These are phyloP conservation scores for Solanum rostratum DNA, from an alignment of 257 asterid species.

Conservation along the genomic window DNA sequence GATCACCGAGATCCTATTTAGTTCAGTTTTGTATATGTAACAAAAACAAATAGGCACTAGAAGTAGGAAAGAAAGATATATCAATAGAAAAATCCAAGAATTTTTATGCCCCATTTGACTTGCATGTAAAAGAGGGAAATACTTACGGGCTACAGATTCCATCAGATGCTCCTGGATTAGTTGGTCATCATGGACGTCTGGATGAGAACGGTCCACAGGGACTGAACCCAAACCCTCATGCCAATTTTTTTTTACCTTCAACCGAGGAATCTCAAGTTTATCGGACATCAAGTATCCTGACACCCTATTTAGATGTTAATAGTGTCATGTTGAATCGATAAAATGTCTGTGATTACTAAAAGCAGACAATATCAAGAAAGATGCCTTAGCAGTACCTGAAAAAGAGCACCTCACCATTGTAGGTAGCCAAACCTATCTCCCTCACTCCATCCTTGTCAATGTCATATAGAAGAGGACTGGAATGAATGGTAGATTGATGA, in stretches of 20 bases:
- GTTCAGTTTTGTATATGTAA: background rate
- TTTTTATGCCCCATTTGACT: background rate
- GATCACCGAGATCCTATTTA: background rate
- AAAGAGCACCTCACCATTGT: conserved; percentile 93
- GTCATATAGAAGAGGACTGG: conserved; percentile 89
- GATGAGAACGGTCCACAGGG: conserved; percentile 89
- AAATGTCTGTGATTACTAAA: background rate
- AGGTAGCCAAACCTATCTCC: conserved; percentile 94
- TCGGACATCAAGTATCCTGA: conserved; percentile 96
- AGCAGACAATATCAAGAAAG: background rate
- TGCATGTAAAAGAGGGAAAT: background rate
- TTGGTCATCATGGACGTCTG: conserved; percentile 85
- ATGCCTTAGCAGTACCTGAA: conserved; percentile 47
- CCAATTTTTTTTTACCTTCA: conserved; percentile 94
- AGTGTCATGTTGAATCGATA: background rate
- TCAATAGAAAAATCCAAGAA: background rate
- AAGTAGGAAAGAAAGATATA: background rate
- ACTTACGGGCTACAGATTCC: conserved; percentile 49
- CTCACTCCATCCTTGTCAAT: conserved; percentile 97
- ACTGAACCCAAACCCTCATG: conserved; percentile 74
- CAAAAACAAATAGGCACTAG: background rate
- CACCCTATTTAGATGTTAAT: conserved; percentile 31
- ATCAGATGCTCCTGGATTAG: conserved; percentile 53
- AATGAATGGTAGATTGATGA: conserved; percentile 94
- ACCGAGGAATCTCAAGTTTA: conserved; percentile 80